These are phyloP conservation scores for Cyclotella cryptica DNA, from an alignment of 108 stramenopile species.

Conservation along the genomic window DNA sequence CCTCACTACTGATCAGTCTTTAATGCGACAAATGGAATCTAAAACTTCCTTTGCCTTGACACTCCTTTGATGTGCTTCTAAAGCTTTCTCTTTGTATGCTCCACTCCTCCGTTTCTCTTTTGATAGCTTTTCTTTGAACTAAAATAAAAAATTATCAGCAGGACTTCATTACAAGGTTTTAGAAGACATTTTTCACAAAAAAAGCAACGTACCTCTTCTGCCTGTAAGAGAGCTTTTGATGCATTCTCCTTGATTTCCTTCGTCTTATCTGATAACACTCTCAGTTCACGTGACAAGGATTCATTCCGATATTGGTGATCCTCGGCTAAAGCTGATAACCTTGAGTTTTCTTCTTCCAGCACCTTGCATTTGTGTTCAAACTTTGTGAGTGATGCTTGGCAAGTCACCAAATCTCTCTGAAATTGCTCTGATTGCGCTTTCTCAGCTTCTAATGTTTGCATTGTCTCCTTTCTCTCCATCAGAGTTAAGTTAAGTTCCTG, in stretches of 20 bases:
- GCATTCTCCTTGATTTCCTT: constrained; percentile 15
- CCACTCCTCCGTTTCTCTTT: constrained; percentile 40
- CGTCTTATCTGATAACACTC: constrained; percentile 2
- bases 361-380: constrained; percentile 26
- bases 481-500: constrained; percentile 25
- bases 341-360: constrained; percentile 14
- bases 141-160: not conserved
- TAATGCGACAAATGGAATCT: constrained; percentile 12
- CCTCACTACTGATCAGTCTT: not conserved
- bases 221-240: constrained; percentile 9
- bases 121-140: constrained; percentile 24
- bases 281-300: constrained; percentile 8
- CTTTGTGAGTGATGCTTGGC: constrained; percentile 15
- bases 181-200: not conserved
- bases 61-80: constrained; percentile 37
- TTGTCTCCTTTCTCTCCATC: constrained; percentile 25
- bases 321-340: constrained; percentile 9
- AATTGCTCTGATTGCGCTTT: constrained; percentile 5
- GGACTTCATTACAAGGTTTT: not conserved
- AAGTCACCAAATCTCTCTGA: constrained; percentile 20
- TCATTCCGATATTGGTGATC: constrained; percentile 23
- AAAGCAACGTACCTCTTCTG: constrained; percentile 10
- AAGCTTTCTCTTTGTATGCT: constrained; percentile 46
- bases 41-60: constrained; percentile 41
- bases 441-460: constrained; percentile 10